Evolutionary conservation across 176 grass and related monocot genomes (phyloP).

Genomic region (Oryza glaberrima): DNA sequence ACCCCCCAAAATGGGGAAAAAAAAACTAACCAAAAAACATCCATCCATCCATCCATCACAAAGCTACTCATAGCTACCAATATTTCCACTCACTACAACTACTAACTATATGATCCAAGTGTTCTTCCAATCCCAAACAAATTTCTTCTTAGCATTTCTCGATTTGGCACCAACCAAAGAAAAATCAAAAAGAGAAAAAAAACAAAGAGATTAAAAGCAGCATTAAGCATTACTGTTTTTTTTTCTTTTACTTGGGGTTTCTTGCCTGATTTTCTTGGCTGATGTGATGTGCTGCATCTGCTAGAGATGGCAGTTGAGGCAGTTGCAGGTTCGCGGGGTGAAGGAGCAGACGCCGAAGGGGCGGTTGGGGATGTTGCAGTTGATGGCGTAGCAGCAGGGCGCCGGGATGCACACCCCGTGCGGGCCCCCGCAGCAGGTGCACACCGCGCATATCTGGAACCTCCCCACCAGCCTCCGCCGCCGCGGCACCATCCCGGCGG

Average conservation of each 20-base stretch:
- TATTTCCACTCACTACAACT: background rate
- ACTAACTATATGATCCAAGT: background rate
- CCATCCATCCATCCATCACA: background rate
- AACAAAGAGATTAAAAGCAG: background rate
- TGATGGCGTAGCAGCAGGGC: constrained; percentile 95
- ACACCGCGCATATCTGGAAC: constrained; percentile 82
- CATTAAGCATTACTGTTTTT: background rate
- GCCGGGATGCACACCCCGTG: constrained; percentile 74
- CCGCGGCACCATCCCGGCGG: constrained; percentile 5
- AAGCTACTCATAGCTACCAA: background rate
- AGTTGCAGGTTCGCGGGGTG: constrained; percentile 74
- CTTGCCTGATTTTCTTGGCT: background rate
- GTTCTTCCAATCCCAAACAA: background rate
- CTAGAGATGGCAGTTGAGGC: constrained; percentile 80
- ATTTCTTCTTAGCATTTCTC: background rate
- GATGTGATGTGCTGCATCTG: background rate
- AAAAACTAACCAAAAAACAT: constrained; percentile 1
- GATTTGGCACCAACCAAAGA: background rate
- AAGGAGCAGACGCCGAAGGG: constrained; percentile 93
- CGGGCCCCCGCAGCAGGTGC: constrained; percentile 78
- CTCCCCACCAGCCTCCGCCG: constrained; percentile 56
- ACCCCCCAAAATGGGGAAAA: background rate
- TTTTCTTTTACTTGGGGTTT: background rate
- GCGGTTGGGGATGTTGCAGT: constrained; percentile 87
- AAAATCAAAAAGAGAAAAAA: background rate